A percentile compares a stretch with the other conserved stretches of the same genome.
Evolutionary conservation across 2,329 filamentous ascomycete genomes (phyloP).

Genomic region (Pseudogymnoascus verrucosus): DNA sequence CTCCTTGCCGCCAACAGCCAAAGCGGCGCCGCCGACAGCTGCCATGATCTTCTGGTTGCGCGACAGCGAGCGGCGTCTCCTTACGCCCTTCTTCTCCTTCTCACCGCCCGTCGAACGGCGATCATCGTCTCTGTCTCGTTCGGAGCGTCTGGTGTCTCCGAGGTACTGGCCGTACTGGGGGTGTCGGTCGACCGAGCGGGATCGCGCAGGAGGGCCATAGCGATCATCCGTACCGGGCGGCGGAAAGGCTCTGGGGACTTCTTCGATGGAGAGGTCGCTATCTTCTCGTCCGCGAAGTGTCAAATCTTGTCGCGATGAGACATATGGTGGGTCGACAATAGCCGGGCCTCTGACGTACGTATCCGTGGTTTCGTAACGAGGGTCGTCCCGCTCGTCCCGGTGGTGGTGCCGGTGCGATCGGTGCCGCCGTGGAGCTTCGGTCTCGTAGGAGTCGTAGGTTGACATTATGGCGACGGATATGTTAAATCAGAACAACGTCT

Average conservation of each 20-base stretch:
- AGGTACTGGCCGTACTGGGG: slow-evolving; percentile 56
- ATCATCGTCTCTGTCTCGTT: slow-evolving; percentile 36
- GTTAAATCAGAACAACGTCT: background rate
- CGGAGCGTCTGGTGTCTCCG: slow-evolving; percentile 38
- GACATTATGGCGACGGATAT: slow-evolving; percentile 19
- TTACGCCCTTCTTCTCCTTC: slow-evolving; percentile 49
- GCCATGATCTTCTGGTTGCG: slow-evolving; percentile 61
- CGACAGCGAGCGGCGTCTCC: slow-evolving; percentile 44
- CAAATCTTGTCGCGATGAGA: slow-evolving; percentile 42
- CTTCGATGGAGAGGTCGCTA: slow-evolving; percentile 69
- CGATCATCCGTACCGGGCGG: slow-evolving; percentile 45
- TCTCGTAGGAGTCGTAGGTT: slow-evolving; percentile 22
- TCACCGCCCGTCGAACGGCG: slow-evolving; percentile 43
- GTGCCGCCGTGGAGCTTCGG: slow-evolving; percentile 22
- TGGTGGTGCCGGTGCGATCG: slow-evolving; percentile 17
- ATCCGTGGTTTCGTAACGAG: slow-evolving; percentile 42
- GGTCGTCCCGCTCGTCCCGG: slow-evolving; percentile 39
- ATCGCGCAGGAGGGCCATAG: slow-evolving; percentile 41
- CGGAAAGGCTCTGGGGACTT: slow-evolving; percentile 77
- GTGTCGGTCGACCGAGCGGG: slow-evolving; percentile 55
- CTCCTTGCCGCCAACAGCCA: slow-evolving; percentile 60
- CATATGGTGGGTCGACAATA: slow-evolving; percentile 20
- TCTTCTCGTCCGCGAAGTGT: slow-evolving; percentile 58
- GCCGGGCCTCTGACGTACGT: slow-evolving; percentile 25
- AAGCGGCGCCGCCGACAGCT: slow-evolving; percentile 55